A percentile compares a stretch with the other conserved stretches of the same genome.
Evolutionary conservation across 495 filamentous ascomycete genomes (phyloP).

Genomic region (Penicillium macrosclerotiorum): DNA sequence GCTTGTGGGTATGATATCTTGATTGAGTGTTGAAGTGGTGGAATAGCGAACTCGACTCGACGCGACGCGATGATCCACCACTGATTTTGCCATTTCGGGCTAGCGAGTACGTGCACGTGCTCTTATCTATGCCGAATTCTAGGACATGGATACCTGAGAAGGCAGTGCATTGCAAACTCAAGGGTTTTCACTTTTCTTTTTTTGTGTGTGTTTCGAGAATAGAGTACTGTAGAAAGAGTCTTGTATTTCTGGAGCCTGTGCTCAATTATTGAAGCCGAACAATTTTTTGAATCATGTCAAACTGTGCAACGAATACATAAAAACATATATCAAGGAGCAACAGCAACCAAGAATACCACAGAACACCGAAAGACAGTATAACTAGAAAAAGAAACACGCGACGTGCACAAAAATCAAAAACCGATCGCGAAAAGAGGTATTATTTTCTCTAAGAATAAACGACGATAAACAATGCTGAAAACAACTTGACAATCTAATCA

Average conservation of each 20-base stretch:
- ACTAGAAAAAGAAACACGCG: not conserved
- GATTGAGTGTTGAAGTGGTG: not conserved
- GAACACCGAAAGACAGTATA: not conserved
- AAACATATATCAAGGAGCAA: conserved; percentile 7
- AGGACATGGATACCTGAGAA: no score
- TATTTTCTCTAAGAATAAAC: conserved; percentile 27
- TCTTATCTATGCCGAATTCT: no score
- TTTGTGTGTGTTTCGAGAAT: no score
- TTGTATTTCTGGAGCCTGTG: conserved; percentile 4
- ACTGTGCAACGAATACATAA: not conserved
- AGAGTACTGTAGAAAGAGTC: no score
- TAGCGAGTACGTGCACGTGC: conserved; percentile 20
- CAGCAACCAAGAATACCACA: not conserved
- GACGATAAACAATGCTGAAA: conserved; percentile 12
- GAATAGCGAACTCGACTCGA: conserved; percentile 10
- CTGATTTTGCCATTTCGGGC: conserved; percentile 20
- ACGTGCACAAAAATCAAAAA: conserved; percentile 2
- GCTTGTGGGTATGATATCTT: conserved; percentile 1
- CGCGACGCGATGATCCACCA: conserved; percentile 18
- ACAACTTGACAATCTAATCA: conserved; percentile 8
- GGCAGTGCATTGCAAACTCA: no score
- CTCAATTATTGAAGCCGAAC: not conserved
- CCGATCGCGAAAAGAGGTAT: conserved; percentile 12
- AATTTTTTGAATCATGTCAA: not conserved
- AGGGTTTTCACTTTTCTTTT: no score